Evolutionary conservation across 2,329 filamentous ascomycete genomes (phyloP), one percentile per base, ranked within the genome.

Genomic region (Rutstroemia sp.): DNA sequence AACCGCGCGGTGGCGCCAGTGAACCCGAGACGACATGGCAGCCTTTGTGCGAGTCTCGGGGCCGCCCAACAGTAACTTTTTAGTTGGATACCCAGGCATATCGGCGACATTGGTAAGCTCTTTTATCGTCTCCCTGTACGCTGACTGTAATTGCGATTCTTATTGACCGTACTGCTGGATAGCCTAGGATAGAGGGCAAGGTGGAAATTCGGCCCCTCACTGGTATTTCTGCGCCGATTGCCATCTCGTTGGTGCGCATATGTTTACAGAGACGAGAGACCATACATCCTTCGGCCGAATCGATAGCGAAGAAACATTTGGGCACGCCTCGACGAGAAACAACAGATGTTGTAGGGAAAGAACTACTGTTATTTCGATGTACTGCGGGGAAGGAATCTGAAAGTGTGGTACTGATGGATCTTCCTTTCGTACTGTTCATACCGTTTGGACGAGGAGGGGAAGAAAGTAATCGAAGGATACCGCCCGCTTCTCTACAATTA

Each of bases 131-230:
- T 58, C 56, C 61, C 38, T 23, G 5, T 44, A 8, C 9, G 37
- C 10, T n/a, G 18, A 23, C 53, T 52, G 5, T 48, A 10, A 25
- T 48, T 25, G 49, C 19, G 18, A 16, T 63, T 61, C 47, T 53
- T 62, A 46, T 63, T 54, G n/a, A 49, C 49, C 39, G 49, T 16
- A 55, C 44, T 34, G 21, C 21, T 56, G 49, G n/a, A n/a, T 69
- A 96, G 90, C 94, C 94, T 68, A 88, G 94, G 70, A 92, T 99
- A 75, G 92, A 96, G 78, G 94, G 94, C 67, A 95, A 94, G 71
- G 94, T 99, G 70, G 94, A 97, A 75, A 94, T 99, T 66, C 85
- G 94, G 59, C 94, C 94, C 44, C 85, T 85, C 54, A 80, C 86
- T 61, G 92, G 94, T 59, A 86, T 88, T 67, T 92, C 91, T 18